These are phyloP conservation scores for Epichloe hybrida DNA, from an alignment of 2,329 filamentous ascomycete species.

Conservation along the genomic window DNA sequence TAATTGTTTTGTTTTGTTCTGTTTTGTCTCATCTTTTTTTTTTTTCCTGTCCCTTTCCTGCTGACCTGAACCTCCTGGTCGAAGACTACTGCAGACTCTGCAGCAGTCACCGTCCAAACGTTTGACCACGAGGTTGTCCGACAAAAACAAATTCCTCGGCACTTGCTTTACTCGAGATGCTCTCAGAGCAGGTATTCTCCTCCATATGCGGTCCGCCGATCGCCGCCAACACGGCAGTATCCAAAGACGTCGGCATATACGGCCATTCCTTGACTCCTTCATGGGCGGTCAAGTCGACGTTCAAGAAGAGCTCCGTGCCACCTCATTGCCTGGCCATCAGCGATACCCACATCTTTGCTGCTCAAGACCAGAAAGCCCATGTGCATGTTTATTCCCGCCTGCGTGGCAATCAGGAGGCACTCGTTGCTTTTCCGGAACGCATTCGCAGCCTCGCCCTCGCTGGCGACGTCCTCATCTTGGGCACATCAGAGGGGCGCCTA, in stretches of 20 bases:
- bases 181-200: constrained; percentile 47
- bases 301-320: constrained; percentile 85
- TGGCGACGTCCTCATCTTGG: constrained; percentile 60
- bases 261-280: constrained; percentile 69
- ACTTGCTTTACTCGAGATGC: constrained; percentile 25
- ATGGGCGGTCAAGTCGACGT: constrained; percentile 58
- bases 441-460: constrained; percentile 66
- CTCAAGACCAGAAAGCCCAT: constrained; percentile 81
- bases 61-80: not conserved
- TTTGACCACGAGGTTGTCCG: not conserved
- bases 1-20: not conserved
- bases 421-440: constrained; percentile 76
- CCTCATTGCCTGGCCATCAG: constrained; percentile 69
- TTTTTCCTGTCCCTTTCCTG: not conserved
- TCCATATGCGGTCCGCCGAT: constrained; percentile 44
- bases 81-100: not conserved
- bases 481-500: constrained; percentile 72
- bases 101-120: not conserved
- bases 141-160: not conserved
- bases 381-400: constrained; percentile 82
- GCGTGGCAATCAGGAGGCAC: constrained; percentile 75
- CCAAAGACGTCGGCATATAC: constrained; percentile 79
- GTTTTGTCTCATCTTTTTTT: not conserved
- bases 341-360: constrained; percentile 75
- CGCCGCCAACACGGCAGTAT: constrained; percentile 47